Percentiles rank a stretch among this genome's conserved stretches.
phyloP scores from a whole-genome alignment of 2,329 filamentous ascomycete species.

The Pyrenochaeta sp. region DNA sequence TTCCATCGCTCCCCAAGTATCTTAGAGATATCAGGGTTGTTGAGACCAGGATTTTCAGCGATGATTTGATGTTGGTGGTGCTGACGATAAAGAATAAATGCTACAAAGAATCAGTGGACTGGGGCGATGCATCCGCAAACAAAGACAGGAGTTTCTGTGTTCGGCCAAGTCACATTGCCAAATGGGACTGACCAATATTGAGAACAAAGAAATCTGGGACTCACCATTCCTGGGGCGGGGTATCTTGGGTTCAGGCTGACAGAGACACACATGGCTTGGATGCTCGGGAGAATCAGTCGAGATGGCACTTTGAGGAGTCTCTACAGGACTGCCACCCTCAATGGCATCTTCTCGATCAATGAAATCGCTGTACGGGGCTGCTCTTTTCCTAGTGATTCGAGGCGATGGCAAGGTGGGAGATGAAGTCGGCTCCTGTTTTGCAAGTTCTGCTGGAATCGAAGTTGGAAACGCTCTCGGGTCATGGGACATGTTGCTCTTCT shows the following conservation, averaged over 20 bases:
- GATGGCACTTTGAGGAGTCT: constrained; percentile 32
- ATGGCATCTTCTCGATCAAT: constrained; percentile 18
- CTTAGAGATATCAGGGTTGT: constrained; percentile 96
- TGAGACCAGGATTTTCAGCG: constrained; percentile 81
- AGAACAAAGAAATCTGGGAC: constrained; percentile 46
- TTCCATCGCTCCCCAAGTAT: constrained; percentile 96
- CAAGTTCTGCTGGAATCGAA: constrained; percentile 19
- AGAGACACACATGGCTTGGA: constrained; percentile 68
- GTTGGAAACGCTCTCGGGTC: constrained; percentile 32
- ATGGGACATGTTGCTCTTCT: constrained; percentile 39
- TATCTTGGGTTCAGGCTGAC: constrained; percentile 74
- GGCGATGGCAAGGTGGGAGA: constrained; percentile 26
- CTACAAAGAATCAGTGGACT: constrained; percentile 61
- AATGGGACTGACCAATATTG: constrained; percentile 9
- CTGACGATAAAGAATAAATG: constrained; percentile 97
- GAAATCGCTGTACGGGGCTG: constrained; percentile 28
- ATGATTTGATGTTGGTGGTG: constrained; percentile 87
- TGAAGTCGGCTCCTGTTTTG: constrained; percentile 25
- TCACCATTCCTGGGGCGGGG: constrained; percentile 74
- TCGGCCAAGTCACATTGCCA: constrained; percentile 13
- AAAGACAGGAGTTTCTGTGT: constrained; percentile 43
- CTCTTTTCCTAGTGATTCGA: constrained; percentile 33
- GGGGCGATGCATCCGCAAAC: constrained; percentile 30
- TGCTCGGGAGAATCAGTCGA: constrained; percentile 40
- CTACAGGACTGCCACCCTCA: constrained; percentile 22